These are phyloP conservation scores for Boletus patriciae DNA, from an alignment of 768 basidiomycete genomes.

Conservation along the genomic window DNA sequence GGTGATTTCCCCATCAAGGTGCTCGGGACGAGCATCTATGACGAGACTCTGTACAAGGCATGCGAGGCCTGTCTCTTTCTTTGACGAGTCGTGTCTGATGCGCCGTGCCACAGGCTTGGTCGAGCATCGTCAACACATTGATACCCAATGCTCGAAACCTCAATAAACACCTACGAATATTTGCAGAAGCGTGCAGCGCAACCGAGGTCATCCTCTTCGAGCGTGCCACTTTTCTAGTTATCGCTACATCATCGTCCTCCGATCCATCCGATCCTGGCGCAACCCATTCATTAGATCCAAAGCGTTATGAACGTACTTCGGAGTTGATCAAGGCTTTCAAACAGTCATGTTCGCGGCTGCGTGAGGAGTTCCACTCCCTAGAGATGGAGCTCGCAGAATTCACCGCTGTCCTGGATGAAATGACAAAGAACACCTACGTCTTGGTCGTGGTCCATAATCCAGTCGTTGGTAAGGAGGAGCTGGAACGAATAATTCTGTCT, in stretches of 20 bases:
- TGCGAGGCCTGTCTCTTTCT: slow-evolving; percentile 4
- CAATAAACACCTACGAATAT: slow-evolving; percentile 79
- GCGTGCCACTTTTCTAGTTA: slow-evolving; percentile 96
- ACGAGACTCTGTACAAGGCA: slow-evolving; percentile 95
- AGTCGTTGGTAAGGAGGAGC: slow-evolving; percentile 63
- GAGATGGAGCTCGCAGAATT: slow-evolving; percentile 86
- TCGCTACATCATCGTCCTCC: slow-evolving; percentile 72
- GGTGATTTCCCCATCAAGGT: slow-evolving; percentile 62
- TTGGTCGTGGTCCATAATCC: slow-evolving; percentile 88
- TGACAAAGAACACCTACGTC: slow-evolving; percentile 93
- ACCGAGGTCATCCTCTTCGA: slow-evolving; percentile 96
- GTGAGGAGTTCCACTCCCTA: slow-evolving; percentile 81
- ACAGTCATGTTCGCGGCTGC: slow-evolving; percentile 80
- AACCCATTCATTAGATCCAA: slow-evolving; percentile 55
- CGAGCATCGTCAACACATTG: slow-evolving; percentile 92
- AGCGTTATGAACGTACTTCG: slow-evolving; percentile 82
- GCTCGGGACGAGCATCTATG: slow-evolving; percentile 95
- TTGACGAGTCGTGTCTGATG: slow-evolving; percentile 12
- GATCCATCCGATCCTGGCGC: slow-evolving; percentile 34
- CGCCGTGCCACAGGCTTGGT: slow-evolving; percentile 77
- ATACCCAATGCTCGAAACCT: slow-evolving; percentile 94
- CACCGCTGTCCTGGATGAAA: slow-evolving; percentile 86
- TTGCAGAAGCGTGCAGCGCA: slow-evolving; percentile 84
- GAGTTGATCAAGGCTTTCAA: slow-evolving; percentile 97
- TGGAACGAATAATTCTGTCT: neutral